Percentiles rank a stretch among this genome's conserved stretches.
These are phyloP conservation scores for Sugiyamaella lignohabitans DNA, from an alignment of 805 yeast genomes.

Conservation along the genomic window DNA sequence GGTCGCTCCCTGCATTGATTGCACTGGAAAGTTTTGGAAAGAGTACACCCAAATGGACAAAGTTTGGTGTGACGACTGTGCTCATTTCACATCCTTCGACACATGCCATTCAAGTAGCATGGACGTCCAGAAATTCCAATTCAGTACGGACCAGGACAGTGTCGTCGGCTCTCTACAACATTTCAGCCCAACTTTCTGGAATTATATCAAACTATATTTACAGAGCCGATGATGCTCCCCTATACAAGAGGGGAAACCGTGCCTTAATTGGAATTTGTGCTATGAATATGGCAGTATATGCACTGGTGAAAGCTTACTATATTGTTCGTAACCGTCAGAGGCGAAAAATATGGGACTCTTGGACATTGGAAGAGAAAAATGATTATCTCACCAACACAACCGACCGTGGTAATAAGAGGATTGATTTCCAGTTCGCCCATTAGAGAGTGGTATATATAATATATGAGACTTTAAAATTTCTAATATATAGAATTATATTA, in stretches of 20 bases:
- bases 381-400: constrained; percentile 40
- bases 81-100: constrained; percentile 3
- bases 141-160: constrained; percentile 57
- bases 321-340: constrained; percentile 27
- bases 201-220: constrained; percentile 53
- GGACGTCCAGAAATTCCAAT: constrained; percentile 58
- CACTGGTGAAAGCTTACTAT: constrained; percentile 31
- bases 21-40: constrained; percentile 4
- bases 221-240: constrained; percentile 49
- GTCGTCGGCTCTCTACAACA: constrained; percentile 57
- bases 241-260: constrained; percentile 51
- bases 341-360: constrained; percentile 43
- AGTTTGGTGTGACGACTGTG: constrained; percentile 3
- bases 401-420: constrained; percentile 52
- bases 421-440: constrained; percentile 43
- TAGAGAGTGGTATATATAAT: constrained; percentile 12
- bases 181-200: constrained; percentile 52
- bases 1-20: constrained; percentile 13
- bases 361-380: constrained; percentile 45
- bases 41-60: constrained; percentile 4
- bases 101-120: constrained; percentile 20
- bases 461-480: no score
- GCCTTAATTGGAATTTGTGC: constrained; percentile 22
- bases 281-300: constrained; percentile 45
- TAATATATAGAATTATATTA: no score